phyloP scores from a whole-genome alignment of 257 asterid genomes.

The Osmanthus fragrans region DNA sequence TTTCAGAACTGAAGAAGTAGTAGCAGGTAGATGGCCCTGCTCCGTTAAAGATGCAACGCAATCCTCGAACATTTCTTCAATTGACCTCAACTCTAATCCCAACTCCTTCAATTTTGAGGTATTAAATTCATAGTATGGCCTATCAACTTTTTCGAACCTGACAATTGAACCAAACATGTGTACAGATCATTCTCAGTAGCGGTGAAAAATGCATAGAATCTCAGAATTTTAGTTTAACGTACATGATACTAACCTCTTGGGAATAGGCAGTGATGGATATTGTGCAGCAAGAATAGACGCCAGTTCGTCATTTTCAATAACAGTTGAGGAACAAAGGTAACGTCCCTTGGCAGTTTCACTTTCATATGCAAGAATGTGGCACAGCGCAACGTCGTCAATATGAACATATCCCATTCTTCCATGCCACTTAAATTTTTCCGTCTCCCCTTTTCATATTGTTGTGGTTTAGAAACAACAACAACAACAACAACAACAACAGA shows the following conservation, averaged over 20 bases:
- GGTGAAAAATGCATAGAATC: neutral
- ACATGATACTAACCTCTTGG: constrained; percentile 45
- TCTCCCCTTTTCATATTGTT: constrained; percentile 49
- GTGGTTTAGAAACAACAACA: neutral
- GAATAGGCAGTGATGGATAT: constrained; percentile 66
- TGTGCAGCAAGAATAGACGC: constrained; percentile 49
- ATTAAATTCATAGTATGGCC: constrained; percentile 63
- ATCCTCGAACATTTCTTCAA: constrained; percentile 84
- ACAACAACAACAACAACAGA: neutral
- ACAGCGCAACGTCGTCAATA: constrained; percentile 79
- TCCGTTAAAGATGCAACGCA: constrained; percentile 53
- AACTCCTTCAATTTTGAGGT: constrained; percentile 50
- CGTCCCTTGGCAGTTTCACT: constrained; percentile 60
- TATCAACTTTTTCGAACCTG: constrained; percentile 65
- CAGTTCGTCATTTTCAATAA: constrained; percentile 59
- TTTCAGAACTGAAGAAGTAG: neutral
- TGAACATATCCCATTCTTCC: constrained; percentile 98
- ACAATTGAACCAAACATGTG: neutral
- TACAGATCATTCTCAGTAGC: neutral
- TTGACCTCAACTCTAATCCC: constrained; percentile 66
- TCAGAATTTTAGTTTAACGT: neutral
- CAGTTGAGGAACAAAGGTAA: constrained; percentile 67
- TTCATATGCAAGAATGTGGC: constrained; percentile 78
- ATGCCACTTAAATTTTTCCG: constrained; percentile 61
- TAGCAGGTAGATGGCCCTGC: constrained; percentile 51